Evolutionary conservation across 345 rosid species (phyloP), one percentile per base, ranked within the genome.

Genomic region (Psidium guajava): DNA sequence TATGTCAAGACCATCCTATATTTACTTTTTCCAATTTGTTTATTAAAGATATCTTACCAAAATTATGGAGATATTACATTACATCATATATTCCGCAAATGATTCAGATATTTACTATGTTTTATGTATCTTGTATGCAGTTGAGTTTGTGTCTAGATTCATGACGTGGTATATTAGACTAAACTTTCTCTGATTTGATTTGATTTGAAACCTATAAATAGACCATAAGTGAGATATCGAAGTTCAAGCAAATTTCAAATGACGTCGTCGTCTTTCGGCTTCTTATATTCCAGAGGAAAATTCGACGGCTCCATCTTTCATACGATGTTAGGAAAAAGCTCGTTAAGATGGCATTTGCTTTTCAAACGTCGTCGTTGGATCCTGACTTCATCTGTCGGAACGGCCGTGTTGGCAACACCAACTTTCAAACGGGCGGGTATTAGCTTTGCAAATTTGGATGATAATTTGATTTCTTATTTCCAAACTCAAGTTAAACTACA

Each of bases 381-480:
- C 3, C 42, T 5, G 42, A 40, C 42, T 40, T 40, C 42, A 40
- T 40, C n/a, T n/a, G n/a, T n/a, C n/a, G n/a, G n/a, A n/a, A n/a
- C n/a, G n/a, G n/a, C n/a, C n/a, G n/a, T n/a, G n/a, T n/a, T n/a
- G 36, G n/a, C 69, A n/a, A n/a, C 28, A 6, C 32, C n/a, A 12
- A 58, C 69, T 58, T 58, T 58, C 12, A n/a, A 58, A 58, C 18
- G 13, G 8, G 32, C n/a, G 73, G n/a, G n/a, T n/a, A n/a, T n/a
- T n/a, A 13, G 1, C 74, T 27, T 14, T 59, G 11, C 73, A 59
- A 27, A 59, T 59, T 14, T 0, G 5, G 73, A 59, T 28, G 16
- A 59, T 59, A 0, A 6, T 32, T 0, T 6, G 40, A 0, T n/a
- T 27, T 13, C 9, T 27, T 59, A 16, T 14, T 59, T 59, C 73